Evolutionary conservation across 768 basidiomycete species (phyloP).

Genomic region (Boletales sp.): DNA sequence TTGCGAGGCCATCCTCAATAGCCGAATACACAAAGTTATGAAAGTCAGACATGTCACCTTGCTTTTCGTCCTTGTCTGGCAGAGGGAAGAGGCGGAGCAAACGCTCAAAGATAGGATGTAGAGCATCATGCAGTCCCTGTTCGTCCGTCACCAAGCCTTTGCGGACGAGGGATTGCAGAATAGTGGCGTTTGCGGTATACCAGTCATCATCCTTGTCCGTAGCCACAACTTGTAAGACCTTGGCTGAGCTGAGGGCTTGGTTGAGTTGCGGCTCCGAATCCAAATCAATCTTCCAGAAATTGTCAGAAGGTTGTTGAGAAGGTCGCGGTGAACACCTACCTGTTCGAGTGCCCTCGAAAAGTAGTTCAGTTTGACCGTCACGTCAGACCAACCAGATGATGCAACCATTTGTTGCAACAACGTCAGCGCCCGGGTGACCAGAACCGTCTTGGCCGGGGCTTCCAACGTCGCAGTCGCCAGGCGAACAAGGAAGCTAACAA

Average conservation of each 20-base stretch:
- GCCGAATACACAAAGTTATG: conserved; percentile 71
- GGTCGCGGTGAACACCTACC: conserved; percentile 35
- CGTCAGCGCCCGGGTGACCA: conserved; percentile 60
- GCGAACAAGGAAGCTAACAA: conserved; percentile 94
- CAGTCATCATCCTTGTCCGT: conserved; percentile 81
- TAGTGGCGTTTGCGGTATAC: conserved; percentile 67
- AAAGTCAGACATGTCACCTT: conserved; percentile 68
- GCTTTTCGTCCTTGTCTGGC: conserved; percentile 74
- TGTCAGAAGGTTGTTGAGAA: background rate
- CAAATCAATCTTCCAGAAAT: conserved; percentile 59
- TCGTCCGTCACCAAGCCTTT: conserved; percentile 86
- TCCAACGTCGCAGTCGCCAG: conserved; percentile 67
- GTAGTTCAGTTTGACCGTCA: conserved; percentile 87
- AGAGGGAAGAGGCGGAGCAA: conserved; percentile 74
- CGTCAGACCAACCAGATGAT: conserved; percentile 84
- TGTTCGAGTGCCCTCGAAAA: conserved; percentile 83
- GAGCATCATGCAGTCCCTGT: conserved; percentile 68
- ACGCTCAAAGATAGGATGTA: conserved; percentile 80
- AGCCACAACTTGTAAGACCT: conserved; percentile 83
- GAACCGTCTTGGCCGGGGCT: conserved; percentile 35
- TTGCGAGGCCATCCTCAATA: conserved; percentile 76
- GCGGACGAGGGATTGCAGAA: conserved; percentile 79
- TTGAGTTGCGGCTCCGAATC: conserved; percentile 59
- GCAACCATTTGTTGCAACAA: conserved; percentile 77
- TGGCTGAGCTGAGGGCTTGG: conserved; percentile 76